Evolutionary conservation across 2,329 filamentous ascomycete genomes (phyloP).

Genomic region (Pestalotiopsis sp.): DNA sequence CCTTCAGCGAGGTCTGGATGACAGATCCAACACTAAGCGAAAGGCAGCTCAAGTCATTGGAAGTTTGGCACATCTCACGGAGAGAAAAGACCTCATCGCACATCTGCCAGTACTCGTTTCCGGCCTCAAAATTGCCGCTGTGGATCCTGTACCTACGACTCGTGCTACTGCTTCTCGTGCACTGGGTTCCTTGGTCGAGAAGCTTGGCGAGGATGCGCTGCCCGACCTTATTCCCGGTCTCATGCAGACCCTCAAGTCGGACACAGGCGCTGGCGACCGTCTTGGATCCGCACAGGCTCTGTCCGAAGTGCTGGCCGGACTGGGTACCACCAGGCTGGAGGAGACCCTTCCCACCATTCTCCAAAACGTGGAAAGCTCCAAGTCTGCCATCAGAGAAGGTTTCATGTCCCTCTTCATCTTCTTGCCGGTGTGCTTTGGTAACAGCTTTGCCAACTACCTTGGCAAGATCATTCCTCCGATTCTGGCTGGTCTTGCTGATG

Average conservation of each 20-base stretch:
- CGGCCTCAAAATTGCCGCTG: slow-evolving; percentile 83
- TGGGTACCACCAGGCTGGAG: slow-evolving; percentile 89
- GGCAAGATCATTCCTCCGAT: slow-evolving; percentile 96
- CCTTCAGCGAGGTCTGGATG: slow-evolving; percentile 85
- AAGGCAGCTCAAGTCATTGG: slow-evolving; percentile 98
- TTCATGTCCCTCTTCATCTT: slow-evolving; percentile 99
- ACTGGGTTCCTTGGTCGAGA: slow-evolving; percentile 94
- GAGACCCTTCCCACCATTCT: slow-evolving; percentile 95
- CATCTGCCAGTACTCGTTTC: slow-evolving; percentile 92
- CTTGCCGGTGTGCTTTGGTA: slow-evolving; percentile 97
- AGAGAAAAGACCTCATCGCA: slow-evolving; percentile 88
- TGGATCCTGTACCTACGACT: slow-evolving; percentile 95
- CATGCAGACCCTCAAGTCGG: slow-evolving; percentile 97
- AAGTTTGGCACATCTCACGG: slow-evolving; percentile 93
- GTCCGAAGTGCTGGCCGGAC: slow-evolving; percentile 90
- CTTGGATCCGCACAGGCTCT: slow-evolving; percentile 95
- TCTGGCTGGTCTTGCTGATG: slow-evolving; percentile 89
- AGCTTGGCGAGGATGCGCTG: slow-evolving; percentile 93
- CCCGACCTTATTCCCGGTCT: slow-evolving; percentile 96
- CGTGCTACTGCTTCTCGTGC: slow-evolving; percentile 95
- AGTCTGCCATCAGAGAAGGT: slow-evolving; percentile 88
- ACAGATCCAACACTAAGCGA: slow-evolving; percentile 91
- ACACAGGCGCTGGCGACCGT: slow-evolving; percentile 93
- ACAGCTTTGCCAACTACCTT: slow-evolving; percentile 96
- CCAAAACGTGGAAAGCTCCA: slow-evolving; percentile 91